A percentile compares a stretch with the other conserved stretches of the same genome.
These are phyloP conservation scores for Cetradonia linearis DNA, from an alignment of 495 filamentous ascomycete species.

Conservation along the genomic window DNA sequence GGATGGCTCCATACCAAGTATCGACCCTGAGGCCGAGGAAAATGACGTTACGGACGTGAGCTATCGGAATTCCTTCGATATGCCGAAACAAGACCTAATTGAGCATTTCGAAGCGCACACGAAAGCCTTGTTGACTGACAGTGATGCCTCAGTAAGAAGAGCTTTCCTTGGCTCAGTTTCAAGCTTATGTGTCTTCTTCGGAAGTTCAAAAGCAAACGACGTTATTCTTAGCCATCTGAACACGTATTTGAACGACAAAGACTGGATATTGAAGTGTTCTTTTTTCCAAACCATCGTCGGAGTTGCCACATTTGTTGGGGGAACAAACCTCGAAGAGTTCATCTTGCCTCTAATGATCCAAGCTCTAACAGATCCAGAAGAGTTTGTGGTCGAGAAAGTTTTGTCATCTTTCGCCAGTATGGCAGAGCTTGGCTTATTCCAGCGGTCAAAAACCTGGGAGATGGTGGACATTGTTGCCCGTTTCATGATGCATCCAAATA, in stretches of 20 bases:
- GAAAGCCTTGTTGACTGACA: slow-evolving; percentile 79
- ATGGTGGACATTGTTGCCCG: slow-evolving; percentile 67
- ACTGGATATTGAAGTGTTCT: slow-evolving; percentile 93
- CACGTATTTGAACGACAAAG: slow-evolving; percentile 91
- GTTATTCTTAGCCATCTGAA: slow-evolving; percentile 92
- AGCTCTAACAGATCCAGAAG: slow-evolving; percentile 90
- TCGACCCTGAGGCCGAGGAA: slow-evolving; percentile 74
- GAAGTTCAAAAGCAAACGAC: slow-evolving; percentile 78
- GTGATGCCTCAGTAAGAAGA: slow-evolving; percentile 74
- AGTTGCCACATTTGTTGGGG: slow-evolving; percentile 82
- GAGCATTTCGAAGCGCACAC: slow-evolving; percentile 78
- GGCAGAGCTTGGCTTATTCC: slow-evolving; percentile 78
- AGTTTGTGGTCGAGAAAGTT: slow-evolving; percentile 87
- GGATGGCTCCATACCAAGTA: slow-evolving; percentile 67
- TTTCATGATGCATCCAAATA: slow-evolving; percentile 86
- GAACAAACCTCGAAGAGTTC: slow-evolving; percentile 82
- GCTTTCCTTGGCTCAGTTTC: slow-evolving; percentile 92
- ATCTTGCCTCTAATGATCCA: slow-evolving; percentile 95
- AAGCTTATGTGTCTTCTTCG: slow-evolving; percentile 90
- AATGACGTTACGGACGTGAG: slow-evolving; percentile 46
- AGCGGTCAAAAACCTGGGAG: slow-evolving; percentile 76
- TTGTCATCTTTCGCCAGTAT: slow-evolving; percentile 82
- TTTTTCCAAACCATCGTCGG: slow-evolving; percentile 95
- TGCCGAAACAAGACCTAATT: slow-evolving; percentile 63
- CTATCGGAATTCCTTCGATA: slow-evolving; percentile 75